These are phyloP conservation scores for Spatholobus suberectus DNA, from an alignment of 306 rosid genomes.

Conservation along the genomic window DNA sequence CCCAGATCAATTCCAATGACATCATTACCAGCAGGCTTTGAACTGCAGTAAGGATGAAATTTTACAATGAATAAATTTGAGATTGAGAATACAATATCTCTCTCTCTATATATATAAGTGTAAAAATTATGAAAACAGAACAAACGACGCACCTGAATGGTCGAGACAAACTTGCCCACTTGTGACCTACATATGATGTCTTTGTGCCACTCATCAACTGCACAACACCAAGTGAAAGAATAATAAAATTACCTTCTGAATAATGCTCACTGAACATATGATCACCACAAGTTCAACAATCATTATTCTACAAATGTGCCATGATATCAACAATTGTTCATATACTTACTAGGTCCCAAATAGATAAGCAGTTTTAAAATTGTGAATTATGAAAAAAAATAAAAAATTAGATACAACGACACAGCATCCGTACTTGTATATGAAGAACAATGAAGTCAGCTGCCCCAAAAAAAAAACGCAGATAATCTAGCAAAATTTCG, in stretches of 20 bases:
- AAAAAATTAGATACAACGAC: neutral
- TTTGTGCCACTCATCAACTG: slow-evolving; percentile 61
- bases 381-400: neutral
- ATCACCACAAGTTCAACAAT: neutral
- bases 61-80: neutral
- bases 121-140: neutral
- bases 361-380: neutral
- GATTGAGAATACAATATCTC: neutral
- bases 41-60: slow-evolving; percentile 44
- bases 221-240: neutral
- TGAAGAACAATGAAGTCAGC: neutral
- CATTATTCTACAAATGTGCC: neutral
- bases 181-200: slow-evolving; percentile 50
- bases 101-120: too few species aligned
- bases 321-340: neutral
- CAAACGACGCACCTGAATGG: slow-evolving; percentile 70
- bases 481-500: neutral
- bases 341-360: neutral
- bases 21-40: slow-evolving; percentile 78
- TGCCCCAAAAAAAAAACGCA: neutral
- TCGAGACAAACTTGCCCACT: slow-evolving; percentile 66
- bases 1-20: slow-evolving; percentile 90
- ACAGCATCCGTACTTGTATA: neutral
- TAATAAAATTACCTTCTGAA: neutral
- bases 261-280: neutral